Percentiles rank a stretch among this genome's conserved stretches.
Evolutionary conservation across 345 rosid species (phyloP).

Genomic region (Turritis glabra): DNA sequence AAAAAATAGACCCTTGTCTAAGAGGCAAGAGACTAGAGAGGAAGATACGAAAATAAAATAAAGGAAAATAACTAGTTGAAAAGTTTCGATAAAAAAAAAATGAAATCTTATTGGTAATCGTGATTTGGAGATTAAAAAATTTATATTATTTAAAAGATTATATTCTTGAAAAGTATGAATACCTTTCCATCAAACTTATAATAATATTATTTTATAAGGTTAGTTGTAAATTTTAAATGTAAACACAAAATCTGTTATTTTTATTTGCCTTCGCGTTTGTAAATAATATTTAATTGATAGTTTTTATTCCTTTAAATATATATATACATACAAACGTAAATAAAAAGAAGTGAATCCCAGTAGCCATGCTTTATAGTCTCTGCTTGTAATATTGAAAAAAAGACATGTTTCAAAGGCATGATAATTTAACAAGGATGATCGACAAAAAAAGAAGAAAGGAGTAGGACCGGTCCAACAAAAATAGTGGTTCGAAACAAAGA

Average conservation of each 20-base stretch:
- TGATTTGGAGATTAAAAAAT: too few species aligned
- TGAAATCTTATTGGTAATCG: too few species aligned
- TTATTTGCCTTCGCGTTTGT: not conserved
- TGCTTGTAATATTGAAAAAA: not conserved
- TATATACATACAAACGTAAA: not conserved
- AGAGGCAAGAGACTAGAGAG: not conserved
- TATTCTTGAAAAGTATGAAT: too few species aligned
- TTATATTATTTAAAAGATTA: too few species aligned
- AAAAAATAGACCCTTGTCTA: too few species aligned
- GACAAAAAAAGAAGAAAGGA: slow-evolving; percentile 13
- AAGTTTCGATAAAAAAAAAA: too few species aligned
- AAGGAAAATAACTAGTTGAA: too few species aligned
- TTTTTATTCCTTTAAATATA: not conserved
- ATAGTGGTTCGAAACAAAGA: too few species aligned
- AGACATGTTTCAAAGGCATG: slow-evolving; percentile 1
- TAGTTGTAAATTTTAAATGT: not conserved
- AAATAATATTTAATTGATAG: not conserved
- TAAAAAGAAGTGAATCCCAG: not conserved
- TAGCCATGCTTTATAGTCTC: not conserved
- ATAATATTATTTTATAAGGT: not conserved
- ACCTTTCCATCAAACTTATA: too few species aligned
- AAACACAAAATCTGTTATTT: not conserved
- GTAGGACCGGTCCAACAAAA: too few species aligned
- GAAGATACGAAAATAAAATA: too few species aligned
- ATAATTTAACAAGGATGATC: not conserved